Base-by-base conservation (phyloP, 2,329 filamentous ascomycete genomes). In the Phyllosticta citriasiana region DNA sequence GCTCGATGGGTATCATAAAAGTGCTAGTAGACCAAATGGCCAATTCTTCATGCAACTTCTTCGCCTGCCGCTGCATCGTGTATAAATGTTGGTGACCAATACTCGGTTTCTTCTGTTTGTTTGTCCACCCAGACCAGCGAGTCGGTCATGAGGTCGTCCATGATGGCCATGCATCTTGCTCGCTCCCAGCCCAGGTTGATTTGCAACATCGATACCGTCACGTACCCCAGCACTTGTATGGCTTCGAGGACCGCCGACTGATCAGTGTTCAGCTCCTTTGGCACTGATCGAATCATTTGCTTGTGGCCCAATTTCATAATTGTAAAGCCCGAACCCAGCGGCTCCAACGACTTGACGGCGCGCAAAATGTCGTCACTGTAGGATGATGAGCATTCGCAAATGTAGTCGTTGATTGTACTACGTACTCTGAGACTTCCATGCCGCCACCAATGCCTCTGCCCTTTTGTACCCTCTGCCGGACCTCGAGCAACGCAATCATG, bases 101-200 rank as follows among this genome's bases (percentile, higher is more conserved):
- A 99, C 74, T 97, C 92, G 74, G 87, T 91, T 77, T 97, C 93
- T 8, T 83, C 80, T 35, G 81, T 86, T 76, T 97, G 91, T 66
- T 84, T 85, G 74, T 99, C 94, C 5, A 97, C 85, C 94, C 94
- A 99, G 14, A 99, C 84, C 78, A 99, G 84, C 58, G 91, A 91
- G 69, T 95, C 91, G 0, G 87, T 86, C 57, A 97, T 80, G 35
- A 99, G 77, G 73, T 99, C 94, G 64, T 97, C 91, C 57, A 97
- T 82, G 1, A 93, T 91, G 0, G 94, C 96, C 71, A 88, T 83
- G n/a, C 91, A 89, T 65, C 94, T 82, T 5, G 91, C 88, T 53
- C 84, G 80, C 66, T 93, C 87, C 94, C 94, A 99, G 16, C 80
- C 82, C 27, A 99, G 76, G 72, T 99, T 99, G 57, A 88, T 77